These are phyloP conservation scores for Osmanthus fragrans DNA, from an alignment of 257 asterid genomes.

Conservation along the genomic window DNA sequence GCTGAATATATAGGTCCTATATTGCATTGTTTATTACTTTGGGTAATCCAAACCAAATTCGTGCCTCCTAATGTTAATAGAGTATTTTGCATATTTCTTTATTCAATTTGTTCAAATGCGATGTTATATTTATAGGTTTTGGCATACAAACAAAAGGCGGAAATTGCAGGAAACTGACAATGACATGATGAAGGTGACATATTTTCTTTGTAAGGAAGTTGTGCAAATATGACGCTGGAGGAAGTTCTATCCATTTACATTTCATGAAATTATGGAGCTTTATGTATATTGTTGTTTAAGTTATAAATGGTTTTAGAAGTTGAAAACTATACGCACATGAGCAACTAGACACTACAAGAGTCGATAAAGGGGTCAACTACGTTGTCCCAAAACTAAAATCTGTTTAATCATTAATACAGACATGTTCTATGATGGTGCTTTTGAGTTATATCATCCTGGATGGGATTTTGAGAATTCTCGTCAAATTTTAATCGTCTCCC, in stretches of 20 bases:
- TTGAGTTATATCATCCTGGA: background rate
- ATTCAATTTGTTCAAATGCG: background rate
- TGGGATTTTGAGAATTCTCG: background rate
- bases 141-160: slow-evolving; percentile 59
- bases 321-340: background rate
- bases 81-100: background rate
- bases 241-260: slow-evolving; percentile 19
- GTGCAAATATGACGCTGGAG: slow-evolving; percentile 23
- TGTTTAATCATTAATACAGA: background rate
- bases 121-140: slow-evolving; percentile 49
- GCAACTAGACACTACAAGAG: slow-evolving; percentile 21
- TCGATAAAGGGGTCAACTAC: slow-evolving; percentile 18
- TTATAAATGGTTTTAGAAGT: slow-evolving; percentile 20
- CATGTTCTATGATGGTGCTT: background rate
- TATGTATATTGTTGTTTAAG: slow-evolving; percentile 23
- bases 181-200: slow-evolving; percentile 2
- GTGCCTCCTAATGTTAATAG: background rate
- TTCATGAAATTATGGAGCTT: slow-evolving; percentile 7
- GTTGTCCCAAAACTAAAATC: slow-evolving; percentile 10
- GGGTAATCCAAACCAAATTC: background rate
- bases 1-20: slow-evolving; percentile 1
- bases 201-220: slow-evolving; percentile 14
- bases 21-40: background rate
- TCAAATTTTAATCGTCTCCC: too few relatives aligned
- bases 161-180: slow-evolving; percentile 23